Evolutionary conservation across 139 green algal species (phyloP), one percentile per base, ranked within the genome.

Genomic region (Dunaliella sp.): DNA sequence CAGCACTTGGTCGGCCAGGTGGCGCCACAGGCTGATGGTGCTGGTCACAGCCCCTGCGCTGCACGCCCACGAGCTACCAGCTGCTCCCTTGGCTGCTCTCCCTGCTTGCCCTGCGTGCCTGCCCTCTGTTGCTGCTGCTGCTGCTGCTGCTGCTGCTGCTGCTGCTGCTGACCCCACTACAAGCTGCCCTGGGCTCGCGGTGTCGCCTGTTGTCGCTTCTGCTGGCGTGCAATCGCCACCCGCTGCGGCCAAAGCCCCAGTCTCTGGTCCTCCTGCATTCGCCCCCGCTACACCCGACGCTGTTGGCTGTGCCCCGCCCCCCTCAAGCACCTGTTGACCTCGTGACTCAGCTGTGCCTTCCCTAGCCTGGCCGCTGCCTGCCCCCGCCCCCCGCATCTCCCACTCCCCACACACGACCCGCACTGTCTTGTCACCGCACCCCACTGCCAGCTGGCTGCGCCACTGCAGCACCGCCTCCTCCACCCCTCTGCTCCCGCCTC

Each of bases 351-450:
- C 48, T 16, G 7, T 65, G 7, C 48, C 48, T 26, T 65, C 48
- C 48, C 48, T 16, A 16, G 48, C 48, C 16, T 16, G 7, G 48
- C 48, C 48, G 16, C 48, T 65, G 7, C 48, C 48, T 7, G 7
- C 48, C 48, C 48, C 48, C 48, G 16, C 7, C 48, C 16, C 48
- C 48, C 48, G 7, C 48, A 65, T 65, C 38, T 2, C 58, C 48
- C n/a, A 22, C 58, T 57, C 57, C 2, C 25, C 82, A 25, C 31
- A 31, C 58, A 59, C 16, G 34, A 57, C 33, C 21, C 90, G 85
- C 31, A 92, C 36, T 0, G 88, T 92, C 1, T 88, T 89, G 84
- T 93, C 90, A 25, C 90, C 90, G 76, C 90, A 93, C 0, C 87
- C 90, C 37, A 91, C 86, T 24, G 88, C 90, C 78, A 93, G 82